Conservation (phyloP, 1,284 basidiomycete species). For the Limonomyces culmigenus region DNA sequence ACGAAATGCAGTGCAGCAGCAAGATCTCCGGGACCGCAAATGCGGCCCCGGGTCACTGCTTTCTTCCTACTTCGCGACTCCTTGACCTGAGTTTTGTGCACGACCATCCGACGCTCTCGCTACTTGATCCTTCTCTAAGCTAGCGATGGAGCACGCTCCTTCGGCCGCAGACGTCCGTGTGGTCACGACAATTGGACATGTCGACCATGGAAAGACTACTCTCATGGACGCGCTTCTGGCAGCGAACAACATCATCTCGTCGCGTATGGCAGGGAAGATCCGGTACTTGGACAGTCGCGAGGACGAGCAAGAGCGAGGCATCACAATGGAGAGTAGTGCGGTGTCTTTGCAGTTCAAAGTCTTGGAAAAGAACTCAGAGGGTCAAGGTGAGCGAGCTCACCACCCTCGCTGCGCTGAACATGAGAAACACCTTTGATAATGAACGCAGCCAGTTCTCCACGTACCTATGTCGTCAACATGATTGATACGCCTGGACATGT, state of each 20-base stretch:
- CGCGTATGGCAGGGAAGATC: constrained; percentile 90
- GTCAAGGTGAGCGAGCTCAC: constrained; percentile 19
- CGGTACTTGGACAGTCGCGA: constrained; percentile 92
- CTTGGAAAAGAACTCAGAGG: constrained; percentile 30
- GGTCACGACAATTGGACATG: constrained; percentile 70
- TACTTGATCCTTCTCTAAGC: no score
- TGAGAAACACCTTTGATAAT: no score
- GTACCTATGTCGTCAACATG: constrained; percentile 77
- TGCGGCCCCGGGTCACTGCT: no score
- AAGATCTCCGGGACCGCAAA: no score
- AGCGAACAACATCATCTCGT: constrained; percentile 95
- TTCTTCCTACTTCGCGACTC: no score
- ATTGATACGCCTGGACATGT: constrained; percentile 99
- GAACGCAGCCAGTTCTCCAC: constrained; percentile 28
- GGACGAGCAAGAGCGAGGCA: constrained; percentile 95
- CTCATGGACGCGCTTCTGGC: constrained; percentile 93
- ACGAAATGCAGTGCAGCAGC: no score
- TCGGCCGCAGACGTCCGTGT: constrained; percentile 43
- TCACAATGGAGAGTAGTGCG: constrained; percentile 98
- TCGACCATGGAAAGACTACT: constrained; percentile 89
- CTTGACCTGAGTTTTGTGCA: no score
- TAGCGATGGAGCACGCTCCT: no score
- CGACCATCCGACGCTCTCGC: no score
- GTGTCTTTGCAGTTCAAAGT: constrained; percentile 77
- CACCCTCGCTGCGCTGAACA: no score